Conservation (phyloP, 2,329 filamentous ascomycete genomes). For the Fusarium mexicanum region DNA sequence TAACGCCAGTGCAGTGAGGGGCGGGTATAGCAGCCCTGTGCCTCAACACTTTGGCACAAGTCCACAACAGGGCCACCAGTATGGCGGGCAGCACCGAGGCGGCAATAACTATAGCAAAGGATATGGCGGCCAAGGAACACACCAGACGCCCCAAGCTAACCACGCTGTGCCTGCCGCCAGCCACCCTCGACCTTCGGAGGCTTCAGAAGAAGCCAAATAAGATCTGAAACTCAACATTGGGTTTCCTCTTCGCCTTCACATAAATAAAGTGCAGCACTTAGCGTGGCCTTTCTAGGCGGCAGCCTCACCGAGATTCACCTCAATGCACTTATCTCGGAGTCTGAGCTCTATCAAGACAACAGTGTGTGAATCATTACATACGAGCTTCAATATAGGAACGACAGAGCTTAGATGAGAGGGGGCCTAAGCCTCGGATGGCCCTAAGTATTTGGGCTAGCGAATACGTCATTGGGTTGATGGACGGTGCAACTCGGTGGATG, state of each 20-base stretch:
- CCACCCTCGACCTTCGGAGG: constrained; percentile 49
- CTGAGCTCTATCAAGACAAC: constrained; percentile 28
- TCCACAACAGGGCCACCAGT: constrained; percentile 72
- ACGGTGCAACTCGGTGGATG: constrained; percentile 18
- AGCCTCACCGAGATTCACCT: constrained; percentile 35
- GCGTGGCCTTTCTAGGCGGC: constrained; percentile 35
- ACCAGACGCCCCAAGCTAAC: constrained; percentile 51
- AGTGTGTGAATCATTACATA: constrained; percentile 36
- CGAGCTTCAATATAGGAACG: constrained; percentile 36
- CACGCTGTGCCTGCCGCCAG: constrained; percentile 49
- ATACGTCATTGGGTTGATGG: constrained; percentile 32
- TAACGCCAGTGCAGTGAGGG: constrained; percentile 65
- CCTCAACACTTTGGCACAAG: constrained; percentile 73
- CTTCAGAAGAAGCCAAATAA: constrained; percentile 58
- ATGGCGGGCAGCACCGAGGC: constrained; percentile 65
- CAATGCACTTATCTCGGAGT: constrained; percentile 39
- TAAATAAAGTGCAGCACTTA: constrained; percentile 38
- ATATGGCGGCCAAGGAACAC: constrained; percentile 57
- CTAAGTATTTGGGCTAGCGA: constrained; percentile 30
- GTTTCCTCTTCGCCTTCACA: constrained; percentile 16
- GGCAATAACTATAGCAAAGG: constrained; percentile 66
- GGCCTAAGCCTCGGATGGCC: constrained; percentile 23
- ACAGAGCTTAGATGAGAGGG: constrained; percentile 35
- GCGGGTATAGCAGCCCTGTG: constrained; percentile 67
- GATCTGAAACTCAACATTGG: constrained; percentile 17